phyloP scores from a whole-genome alignment of 2,329 filamentous ascomycete species.

The Aspergillus viridinutans region DNA sequence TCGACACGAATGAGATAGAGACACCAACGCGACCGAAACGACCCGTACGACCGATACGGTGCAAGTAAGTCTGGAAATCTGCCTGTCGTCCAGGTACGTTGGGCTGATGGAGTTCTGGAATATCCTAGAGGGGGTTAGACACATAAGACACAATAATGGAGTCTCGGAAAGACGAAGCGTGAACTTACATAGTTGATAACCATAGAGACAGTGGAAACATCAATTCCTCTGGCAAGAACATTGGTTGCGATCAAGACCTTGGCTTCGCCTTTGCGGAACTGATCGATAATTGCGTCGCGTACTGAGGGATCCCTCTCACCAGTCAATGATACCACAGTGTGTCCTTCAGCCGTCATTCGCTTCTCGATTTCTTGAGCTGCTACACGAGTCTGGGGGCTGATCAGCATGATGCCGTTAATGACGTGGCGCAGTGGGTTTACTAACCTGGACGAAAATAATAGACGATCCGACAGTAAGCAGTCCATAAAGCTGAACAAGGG shows the following conservation, averaged over 20 bases:
- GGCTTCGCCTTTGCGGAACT: slow-evolving; percentile 78
- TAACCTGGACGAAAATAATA: slow-evolving; percentile 92
- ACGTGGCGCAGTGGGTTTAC: slow-evolving; percentile 16
- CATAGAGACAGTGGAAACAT: slow-evolving; percentile 88
- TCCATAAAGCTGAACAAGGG: slow-evolving; percentile 88
- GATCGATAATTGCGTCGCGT: slow-evolving; percentile 77
- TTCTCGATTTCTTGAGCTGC: slow-evolving; percentile 81
- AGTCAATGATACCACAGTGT: slow-evolving; percentile 86
- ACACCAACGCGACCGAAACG: slow-evolving; percentile 96
- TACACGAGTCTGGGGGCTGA: slow-evolving; percentile 62
- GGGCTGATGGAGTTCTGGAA: slow-evolving; percentile 61
- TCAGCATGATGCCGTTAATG: slow-evolving; percentile 14
- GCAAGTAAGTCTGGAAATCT: slow-evolving; percentile 92
- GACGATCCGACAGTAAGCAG: slow-evolving; percentile 95
- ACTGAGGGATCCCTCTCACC: slow-evolving; percentile 79
- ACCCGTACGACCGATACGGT: slow-evolving; percentile 94
- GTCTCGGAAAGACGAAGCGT: background rate
- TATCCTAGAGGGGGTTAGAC: slow-evolving; percentile 46
- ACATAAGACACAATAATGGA: slow-evolving; percentile 7
- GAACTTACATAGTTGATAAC: slow-evolving; percentile 83
- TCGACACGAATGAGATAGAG: slow-evolving; percentile 89
- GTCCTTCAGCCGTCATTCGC: slow-evolving; percentile 82
- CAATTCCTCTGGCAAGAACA: slow-evolving; percentile 91
- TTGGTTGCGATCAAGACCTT: slow-evolving; percentile 99
- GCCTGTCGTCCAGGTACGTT: slow-evolving; percentile 61